Evolutionary conservation across 306 rosid genomes (phyloP).

Genomic region (Inga oerstediana): DNA sequence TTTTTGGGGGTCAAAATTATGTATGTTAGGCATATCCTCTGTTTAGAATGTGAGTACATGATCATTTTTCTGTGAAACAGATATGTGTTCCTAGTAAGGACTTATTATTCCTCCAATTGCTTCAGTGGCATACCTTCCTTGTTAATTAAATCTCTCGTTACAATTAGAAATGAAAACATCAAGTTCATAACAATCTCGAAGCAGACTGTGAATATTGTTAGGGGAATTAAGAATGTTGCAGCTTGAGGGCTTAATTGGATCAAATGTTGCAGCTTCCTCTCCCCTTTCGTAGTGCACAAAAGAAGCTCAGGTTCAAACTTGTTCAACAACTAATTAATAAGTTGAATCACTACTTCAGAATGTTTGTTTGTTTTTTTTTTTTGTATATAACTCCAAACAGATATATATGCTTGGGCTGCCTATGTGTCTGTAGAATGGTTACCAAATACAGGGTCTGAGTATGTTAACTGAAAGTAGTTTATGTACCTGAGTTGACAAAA

Average conservation of each 20-base stretch:
- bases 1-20: not conserved
- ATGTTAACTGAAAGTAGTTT: not conserved
- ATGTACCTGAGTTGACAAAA: not conserved
- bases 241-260: not conserved
- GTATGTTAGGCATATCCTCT: not conserved
- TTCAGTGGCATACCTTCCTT: slow-evolving; percentile 29
- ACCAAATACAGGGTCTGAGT: not conserved
- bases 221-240: not conserved
- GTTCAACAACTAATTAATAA: not conserved
- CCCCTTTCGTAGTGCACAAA: not conserved
- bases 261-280: no score
- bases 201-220: not conserved
- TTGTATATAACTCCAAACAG: not conserved
- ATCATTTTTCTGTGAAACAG: slow-evolving; percentile 20
- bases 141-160: slow-evolving; percentile 11
- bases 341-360: not conserved
- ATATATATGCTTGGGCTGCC: not conserved
- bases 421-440: not conserved
- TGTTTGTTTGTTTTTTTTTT: not conserved
- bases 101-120: not conserved
- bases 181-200: not conserved
- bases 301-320: not conserved
- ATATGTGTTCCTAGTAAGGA: not conserved
- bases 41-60: not conserved
- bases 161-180: not conserved